Base-by-base conservation (phyloP, 805 yeast genomes). In the Ogataea naganishii region DNA sequence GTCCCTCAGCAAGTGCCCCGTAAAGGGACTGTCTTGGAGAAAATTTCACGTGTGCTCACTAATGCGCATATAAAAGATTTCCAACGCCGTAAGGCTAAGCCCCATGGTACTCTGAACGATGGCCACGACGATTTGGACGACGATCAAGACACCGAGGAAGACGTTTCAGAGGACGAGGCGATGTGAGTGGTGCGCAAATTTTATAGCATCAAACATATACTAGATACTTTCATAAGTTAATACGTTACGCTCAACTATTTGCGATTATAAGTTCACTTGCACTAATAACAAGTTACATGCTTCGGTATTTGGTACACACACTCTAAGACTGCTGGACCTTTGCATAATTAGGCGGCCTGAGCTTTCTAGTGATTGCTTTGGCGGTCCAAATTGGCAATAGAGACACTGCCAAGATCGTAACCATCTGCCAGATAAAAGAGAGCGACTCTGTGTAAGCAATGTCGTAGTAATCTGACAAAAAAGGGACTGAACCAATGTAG, bases 301-400 rank as follows among this genome's bases (percentile, higher is more conserved):
- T n/a, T n/a, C n/a, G n/a, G n/a, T n/a, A n/a, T n/a, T n/a, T n/a
- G n/a, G n/a, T n/a, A n/a, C n/a, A 21, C 14, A 15, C 3, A 14
- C 3, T 7, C 26, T 26, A 76, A 32, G 70, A 78, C 37, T 82
- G 92, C 53, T 88, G 97, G 24, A 92, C 97, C 54, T 92, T 92
- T 7, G 96, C 96, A 53, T 92, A 92, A 48, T 84, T 85, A 19
- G 98, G 98, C 3, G 98, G 97, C 42, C 86, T 73, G 33, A 92
- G 54, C 37, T 64, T 75, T 39, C 95, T 69, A 47, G 79, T 75
- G 12, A 89, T 60, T 4, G 81, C 65, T 53, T 83, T 83, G 3
- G 78, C 76, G 2, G 80, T 60, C 96, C 96, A 89, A 2, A 89
- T 94, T 1, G 98, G 98, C 21, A 85, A 55, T 34, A 89, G 62